These are phyloP conservation scores for Globisporangium nodosum DNA, from an alignment of 352 stramenopile genomes.

Conservation along the genomic window DNA sequence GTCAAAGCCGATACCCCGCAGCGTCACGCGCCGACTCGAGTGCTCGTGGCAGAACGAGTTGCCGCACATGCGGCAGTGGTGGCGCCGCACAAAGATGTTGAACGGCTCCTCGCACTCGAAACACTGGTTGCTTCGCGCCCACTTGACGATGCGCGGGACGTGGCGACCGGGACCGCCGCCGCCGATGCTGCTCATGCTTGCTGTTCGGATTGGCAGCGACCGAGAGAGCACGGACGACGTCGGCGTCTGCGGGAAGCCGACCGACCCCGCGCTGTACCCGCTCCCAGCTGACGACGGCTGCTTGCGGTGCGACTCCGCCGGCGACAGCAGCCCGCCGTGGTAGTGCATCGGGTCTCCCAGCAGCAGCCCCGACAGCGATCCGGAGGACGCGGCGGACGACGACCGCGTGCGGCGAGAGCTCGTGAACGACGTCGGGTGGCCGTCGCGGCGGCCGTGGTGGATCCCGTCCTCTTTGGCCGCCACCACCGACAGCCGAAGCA, in stretches of 20 bases:
- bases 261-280: slow-evolving; percentile 21
- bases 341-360: slow-evolving; percentile 23
- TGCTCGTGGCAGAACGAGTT: slow-evolving; percentile 87
- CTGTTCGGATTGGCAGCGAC: slow-evolving; percentile 6
- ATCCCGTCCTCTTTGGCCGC: slow-evolving; percentile 54
- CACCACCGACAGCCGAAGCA: slow-evolving; percentile 69
- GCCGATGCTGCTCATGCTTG: slow-evolving; percentile 11
- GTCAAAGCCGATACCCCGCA: slow-evolving; percentile 78
- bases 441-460: slow-evolving; percentile 31
- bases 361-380: slow-evolving; percentile 29
- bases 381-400: slow-evolving; percentile 56
- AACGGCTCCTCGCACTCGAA: slow-evolving; percentile 83
- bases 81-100: slow-evolving; percentile 76
- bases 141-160: slow-evolving; percentile 71
- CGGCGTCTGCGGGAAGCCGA: slow-evolving; percentile 9
- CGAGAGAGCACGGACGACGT: slow-evolving; percentile 7
- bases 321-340: slow-evolving; percentile 29
- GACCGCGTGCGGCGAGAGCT: slow-evolving; percentile 60
- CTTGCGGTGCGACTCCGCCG: slow-evolving; percentile 37
- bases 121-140: slow-evolving; percentile 73
- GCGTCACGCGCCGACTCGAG: slow-evolving; percentile 64
- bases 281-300: slow-evolving; percentile 35
- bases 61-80: slow-evolving; percentile 85
- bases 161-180: slow-evolving; percentile 12
- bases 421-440: slow-evolving; percentile 53